Evolutionary conservation across 139 green algal genomes (phyloP).

Genomic region (Edaphochlamys debaryana): DNA sequence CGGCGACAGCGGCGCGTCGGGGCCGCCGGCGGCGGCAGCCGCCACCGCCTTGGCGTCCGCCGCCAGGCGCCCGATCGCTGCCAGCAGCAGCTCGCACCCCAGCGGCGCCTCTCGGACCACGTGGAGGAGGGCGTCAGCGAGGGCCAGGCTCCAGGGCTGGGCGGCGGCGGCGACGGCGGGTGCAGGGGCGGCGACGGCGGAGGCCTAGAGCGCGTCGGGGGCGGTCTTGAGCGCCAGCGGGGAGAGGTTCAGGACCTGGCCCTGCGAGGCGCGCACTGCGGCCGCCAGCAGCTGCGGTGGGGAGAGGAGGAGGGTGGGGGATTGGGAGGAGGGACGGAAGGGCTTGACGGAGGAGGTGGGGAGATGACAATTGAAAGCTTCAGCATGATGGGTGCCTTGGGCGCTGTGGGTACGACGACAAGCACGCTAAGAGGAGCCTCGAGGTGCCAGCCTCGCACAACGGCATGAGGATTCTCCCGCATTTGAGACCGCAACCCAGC

Average conservation of each 20-base stretch:
- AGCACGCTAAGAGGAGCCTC: too few relatives aligned
- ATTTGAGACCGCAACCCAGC: too few relatives aligned
- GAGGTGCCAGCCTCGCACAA: too few relatives aligned
- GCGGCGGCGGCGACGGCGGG: not conserved
- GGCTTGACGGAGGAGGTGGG: too few relatives aligned
- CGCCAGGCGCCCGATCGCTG: conserved; percentile 17
- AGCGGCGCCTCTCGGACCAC: conserved; percentile 22
- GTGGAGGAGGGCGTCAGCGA: conserved; percentile 34
- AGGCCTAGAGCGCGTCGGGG: not conserved
- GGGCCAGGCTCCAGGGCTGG: conserved; percentile 4
- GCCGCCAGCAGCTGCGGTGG: conserved; percentile 25
- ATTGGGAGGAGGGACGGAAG: too few relatives aligned
- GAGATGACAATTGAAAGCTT: too few relatives aligned
- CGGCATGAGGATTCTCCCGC: too few relatives aligned
- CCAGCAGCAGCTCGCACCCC: conserved; percentile 39
- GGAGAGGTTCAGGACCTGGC: conserved; percentile 25
- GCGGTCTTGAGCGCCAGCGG: conserved; percentile 40
- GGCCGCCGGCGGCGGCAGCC: not conserved
- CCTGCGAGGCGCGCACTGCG: conserved; percentile 25
- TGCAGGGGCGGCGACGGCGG: conserved; percentile 1
- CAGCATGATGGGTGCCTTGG: too few relatives aligned
- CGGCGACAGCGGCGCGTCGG: too few relatives aligned
- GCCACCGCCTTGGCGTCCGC: conserved; percentile 23
- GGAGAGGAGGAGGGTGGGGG: not conserved
- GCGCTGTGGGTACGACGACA: too few relatives aligned